A percentile compares a stretch with the other conserved stretches of the same genome.
phyloP scores from a whole-genome alignment of 148 eudicot genomes.

The Spergularia marina region DNA sequence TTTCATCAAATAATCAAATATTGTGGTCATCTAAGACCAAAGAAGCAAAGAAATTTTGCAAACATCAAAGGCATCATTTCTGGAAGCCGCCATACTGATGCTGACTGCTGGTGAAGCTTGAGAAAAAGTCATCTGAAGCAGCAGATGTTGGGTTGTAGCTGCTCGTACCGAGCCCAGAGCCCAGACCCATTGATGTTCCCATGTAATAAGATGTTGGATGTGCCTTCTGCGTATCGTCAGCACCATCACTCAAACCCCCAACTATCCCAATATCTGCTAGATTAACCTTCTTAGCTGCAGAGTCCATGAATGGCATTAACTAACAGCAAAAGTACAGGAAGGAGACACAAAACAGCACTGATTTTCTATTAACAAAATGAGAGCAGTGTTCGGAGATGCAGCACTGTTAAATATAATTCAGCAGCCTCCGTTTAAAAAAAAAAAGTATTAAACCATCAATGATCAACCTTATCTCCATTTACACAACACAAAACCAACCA shows the following conservation, averaged over 20 bases:
- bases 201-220: constrained; percentile 53
- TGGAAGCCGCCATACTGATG: constrained; percentile 57
- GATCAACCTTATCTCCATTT: no score
- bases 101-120: constrained; percentile 43
- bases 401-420: no score
- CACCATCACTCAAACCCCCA: constrained; percentile 62
- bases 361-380: no score
- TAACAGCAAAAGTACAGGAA: neutral
- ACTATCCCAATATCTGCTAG: constrained; percentile 77
- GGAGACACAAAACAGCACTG: no score
- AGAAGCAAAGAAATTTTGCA: neutral
- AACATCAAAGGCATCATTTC: constrained; percentile 35
- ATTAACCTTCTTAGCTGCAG: constrained; percentile 88
- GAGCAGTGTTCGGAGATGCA: no score
- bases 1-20: constrained; percentile 12
- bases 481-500: no score
- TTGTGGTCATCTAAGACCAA: constrained; percentile 1
- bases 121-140: constrained; percentile 50
- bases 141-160: constrained; percentile 39
- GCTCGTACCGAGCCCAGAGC: constrained; percentile 50
- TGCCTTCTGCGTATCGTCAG: constrained; percentile 66
- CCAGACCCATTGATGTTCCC: constrained; percentile 79
- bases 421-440: no score
- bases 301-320: neutral
- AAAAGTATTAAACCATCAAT: no score